These are phyloP conservation scores for Glomus cerebriforme DNA, from an alignment of 192 early-diverging fungal genomes.

Conservation along the genomic window DNA sequence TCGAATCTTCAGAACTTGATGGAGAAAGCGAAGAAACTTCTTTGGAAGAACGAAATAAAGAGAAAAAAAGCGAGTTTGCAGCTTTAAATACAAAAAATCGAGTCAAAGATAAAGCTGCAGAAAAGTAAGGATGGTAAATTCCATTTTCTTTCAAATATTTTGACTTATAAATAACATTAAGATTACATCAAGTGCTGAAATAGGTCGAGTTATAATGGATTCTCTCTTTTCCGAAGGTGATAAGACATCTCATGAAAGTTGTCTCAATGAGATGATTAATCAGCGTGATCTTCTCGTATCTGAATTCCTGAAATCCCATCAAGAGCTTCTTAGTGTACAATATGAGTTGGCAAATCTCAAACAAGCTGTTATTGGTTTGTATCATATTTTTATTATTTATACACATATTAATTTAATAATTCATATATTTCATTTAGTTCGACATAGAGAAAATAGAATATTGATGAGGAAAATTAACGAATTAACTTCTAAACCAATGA, in stretches of 20 bases:
- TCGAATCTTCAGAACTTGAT: not conserved
- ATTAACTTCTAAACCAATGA: slow-evolving; percentile 1
- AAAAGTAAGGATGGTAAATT: not conserved
- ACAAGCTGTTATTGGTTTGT: not conserved
- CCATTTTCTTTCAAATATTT: not conserved
- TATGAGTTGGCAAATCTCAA: not conserved
- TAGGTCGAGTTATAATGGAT: not conserved
- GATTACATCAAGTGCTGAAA: not conserved
- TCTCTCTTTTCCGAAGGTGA: not conserved
- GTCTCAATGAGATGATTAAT: slow-evolving; percentile 24
- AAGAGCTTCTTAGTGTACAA: not conserved
- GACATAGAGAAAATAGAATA: slow-evolving; percentile 32
- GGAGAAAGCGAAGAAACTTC: not conserved
- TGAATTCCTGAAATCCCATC: slow-evolving; percentile 16
- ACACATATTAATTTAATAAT: not conserved
- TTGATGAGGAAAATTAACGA: slow-evolving; percentile 31
- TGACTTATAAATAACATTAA: not conserved
- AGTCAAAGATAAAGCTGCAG: not conserved
- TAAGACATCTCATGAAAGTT: not conserved
- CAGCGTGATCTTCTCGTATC: slow-evolving; percentile 31
- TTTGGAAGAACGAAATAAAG: not conserved
- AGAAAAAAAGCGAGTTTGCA: not conserved
- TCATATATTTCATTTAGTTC: not conserved
- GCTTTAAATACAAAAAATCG: not conserved
- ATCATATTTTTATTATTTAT: not conserved